Percentiles rank a stretch among this genome's conserved stretches.
Conservation (phyloP, 116 monocot genomes). For the Phalaenopsis hybrid region DNA sequence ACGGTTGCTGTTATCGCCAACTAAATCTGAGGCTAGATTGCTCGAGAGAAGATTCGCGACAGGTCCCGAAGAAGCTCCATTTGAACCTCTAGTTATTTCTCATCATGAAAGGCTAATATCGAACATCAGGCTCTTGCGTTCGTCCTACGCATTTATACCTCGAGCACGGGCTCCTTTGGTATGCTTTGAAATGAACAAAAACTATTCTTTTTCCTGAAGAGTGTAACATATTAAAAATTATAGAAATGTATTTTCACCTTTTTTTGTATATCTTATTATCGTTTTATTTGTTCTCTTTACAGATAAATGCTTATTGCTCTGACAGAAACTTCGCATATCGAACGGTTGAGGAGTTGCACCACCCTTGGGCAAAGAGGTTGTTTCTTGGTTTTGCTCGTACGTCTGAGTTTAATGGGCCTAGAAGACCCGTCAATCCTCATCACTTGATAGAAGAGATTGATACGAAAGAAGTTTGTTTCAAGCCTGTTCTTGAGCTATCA, state of each 20-base stretch:
- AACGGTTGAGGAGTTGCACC: constrained; percentile 62
- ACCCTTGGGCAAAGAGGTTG: constrained; percentile 81
- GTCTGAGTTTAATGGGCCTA: constrained; percentile 85
- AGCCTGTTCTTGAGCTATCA: constrained; percentile 55
- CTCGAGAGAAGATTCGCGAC: constrained; percentile 55
- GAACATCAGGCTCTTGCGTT: constrained; percentile 62
- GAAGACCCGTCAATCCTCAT: constrained; percentile 48
- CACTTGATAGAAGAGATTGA: constrained; percentile 76
- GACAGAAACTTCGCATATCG: constrained; percentile 81
- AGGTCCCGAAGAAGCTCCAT: constrained; percentile 50
- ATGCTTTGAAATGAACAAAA: constrained; percentile 20
- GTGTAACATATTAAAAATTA: background rate
- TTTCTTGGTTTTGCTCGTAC: constrained; percentile 86
- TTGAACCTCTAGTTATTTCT: constrained; percentile 53
- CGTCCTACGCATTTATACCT: constrained; percentile 82
- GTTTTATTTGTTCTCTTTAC: constrained; percentile 16
- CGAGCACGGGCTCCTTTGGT: constrained; percentile 81
- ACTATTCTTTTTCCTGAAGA: background rate
- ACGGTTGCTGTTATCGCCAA: constrained; percentile 61
- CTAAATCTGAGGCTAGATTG: constrained; percentile 52
- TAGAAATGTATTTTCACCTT: background rate
- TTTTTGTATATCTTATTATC: background rate
- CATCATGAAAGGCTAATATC: constrained; percentile 71
- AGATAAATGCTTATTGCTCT: constrained; percentile 71
- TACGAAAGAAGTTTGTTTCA: constrained; percentile 23